Evolutionary conservation across 1,284 basidiomycete genomes (phyloP).

Genomic region (Rhodotorula sp.): DNA sequence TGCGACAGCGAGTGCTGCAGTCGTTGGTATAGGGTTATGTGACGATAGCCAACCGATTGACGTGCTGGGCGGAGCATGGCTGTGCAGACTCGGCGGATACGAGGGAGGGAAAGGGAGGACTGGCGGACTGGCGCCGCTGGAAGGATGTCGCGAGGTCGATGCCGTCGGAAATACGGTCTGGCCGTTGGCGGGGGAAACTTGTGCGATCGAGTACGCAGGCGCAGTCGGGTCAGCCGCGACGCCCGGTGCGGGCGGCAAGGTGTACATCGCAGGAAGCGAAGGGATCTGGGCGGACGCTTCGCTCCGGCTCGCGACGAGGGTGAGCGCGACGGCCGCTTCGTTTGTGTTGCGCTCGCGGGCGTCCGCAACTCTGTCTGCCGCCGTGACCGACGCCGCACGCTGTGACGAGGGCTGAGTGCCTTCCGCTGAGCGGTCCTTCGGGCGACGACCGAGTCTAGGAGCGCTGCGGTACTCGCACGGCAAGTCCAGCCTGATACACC

Average conservation of each 20-base stretch:
- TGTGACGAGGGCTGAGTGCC: neutral
- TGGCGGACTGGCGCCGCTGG: no score
- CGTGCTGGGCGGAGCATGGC: no score
- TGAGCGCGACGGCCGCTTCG: neutral
- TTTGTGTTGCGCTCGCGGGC: no score
- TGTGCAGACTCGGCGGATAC: no score
- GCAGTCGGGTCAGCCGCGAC: neutral
- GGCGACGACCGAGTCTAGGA: conserved; percentile 6
- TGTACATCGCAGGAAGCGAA: neutral
- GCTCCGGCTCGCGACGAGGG: neutral
- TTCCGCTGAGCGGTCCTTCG: neutral
- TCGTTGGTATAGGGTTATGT: no score
- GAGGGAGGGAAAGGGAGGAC: no score
- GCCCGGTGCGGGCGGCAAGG: neutral
- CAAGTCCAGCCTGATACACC: conserved; percentile 19
- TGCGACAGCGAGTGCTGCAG: no score
- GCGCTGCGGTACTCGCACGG: conserved; percentile 23
- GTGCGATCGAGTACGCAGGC: neutral
- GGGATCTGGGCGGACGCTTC: no score
- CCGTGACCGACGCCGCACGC: neutral
- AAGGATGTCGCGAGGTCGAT: no score
- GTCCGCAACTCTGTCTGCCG: no score
- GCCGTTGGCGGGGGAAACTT: neutral
- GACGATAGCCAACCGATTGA: no score
- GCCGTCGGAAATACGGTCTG: no score